phyloP scores from a whole-genome alignment of 495 filamentous ascomycete genomes.

The Clavariopsis aquatica region DNA sequence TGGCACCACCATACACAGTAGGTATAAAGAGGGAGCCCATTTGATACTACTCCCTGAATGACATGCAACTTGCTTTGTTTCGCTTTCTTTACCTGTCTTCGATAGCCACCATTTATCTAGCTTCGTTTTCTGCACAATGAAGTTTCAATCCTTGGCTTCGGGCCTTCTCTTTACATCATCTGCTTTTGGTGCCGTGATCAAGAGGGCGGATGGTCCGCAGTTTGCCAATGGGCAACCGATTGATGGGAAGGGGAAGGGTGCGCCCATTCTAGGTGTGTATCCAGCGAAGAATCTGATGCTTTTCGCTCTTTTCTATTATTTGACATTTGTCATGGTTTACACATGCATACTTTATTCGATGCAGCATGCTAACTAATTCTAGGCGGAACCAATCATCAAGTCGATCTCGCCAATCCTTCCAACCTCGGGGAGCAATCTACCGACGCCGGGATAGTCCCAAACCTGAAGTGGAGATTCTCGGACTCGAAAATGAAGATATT shows the following conservation, averaged over 20 bases:
- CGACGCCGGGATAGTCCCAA: slow-evolving; percentile 60
- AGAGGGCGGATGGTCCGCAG: slow-evolving; percentile 38
- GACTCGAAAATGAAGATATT: slow-evolving; percentile 62
- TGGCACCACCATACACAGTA: background rate
- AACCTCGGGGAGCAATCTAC: slow-evolving; percentile 59
- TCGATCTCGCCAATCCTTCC: slow-evolving; percentile 57
- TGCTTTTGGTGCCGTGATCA: slow-evolving; percentile 39
- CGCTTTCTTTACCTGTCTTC: background rate
- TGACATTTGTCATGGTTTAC: no score
- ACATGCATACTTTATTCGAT: no score
- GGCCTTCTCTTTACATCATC: slow-evolving; percentile 31
- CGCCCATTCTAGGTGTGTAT: slow-evolving; percentile 56
- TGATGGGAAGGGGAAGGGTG: slow-evolving; percentile 57
- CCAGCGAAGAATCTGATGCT: no score
- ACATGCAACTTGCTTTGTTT: background rate
- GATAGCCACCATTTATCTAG: background rate
- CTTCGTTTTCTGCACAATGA: slow-evolving; percentile 15
- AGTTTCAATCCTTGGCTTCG: slow-evolving; percentile 3
- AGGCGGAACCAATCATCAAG: slow-evolving; percentile 55
- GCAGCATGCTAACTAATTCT: slow-evolving; percentile 17
- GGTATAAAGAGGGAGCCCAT: background rate
- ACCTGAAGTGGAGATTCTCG: slow-evolving; percentile 67
- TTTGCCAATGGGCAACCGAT: slow-evolving; percentile 57
- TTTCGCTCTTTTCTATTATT: no score
- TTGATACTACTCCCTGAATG: background rate